Evolutionary conservation across 2,329 filamentous ascomycete species (phyloP).

Genomic region (Zarea fungicola): DNA sequence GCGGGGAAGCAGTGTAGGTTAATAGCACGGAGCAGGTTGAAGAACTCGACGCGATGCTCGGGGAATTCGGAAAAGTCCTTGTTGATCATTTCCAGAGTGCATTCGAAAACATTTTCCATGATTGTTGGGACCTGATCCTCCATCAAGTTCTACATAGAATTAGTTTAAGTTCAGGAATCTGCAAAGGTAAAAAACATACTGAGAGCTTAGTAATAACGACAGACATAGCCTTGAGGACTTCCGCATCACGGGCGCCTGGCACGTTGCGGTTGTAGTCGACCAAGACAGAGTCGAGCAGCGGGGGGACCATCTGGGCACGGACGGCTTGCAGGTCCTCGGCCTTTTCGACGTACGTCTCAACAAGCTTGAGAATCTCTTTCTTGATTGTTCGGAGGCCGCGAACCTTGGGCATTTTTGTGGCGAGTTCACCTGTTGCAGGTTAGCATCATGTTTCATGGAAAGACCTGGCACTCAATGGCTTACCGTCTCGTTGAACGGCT

Average conservation of each 20-base stretch:
- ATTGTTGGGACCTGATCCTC: constrained; percentile 96
- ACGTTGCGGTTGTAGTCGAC: constrained; percentile 98
- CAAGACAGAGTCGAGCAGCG: constrained; percentile 86
- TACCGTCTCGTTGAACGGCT: constrained; percentile 78
- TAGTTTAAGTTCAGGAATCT: neutral
- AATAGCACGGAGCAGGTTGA: constrained; percentile 92
- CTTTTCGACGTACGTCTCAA: constrained; percentile 97
- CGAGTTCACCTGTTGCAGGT: constrained; percentile 65
- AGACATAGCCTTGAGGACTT: constrained; percentile 96
- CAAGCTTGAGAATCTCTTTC: constrained; percentile 97
- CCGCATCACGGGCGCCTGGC: constrained; percentile 88
- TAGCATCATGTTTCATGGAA: no score
- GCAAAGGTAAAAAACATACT: constrained; percentile 14
- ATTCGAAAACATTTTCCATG: constrained; percentile 98
- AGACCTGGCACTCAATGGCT: constrained; percentile 15
- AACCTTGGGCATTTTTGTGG: constrained; percentile 95
- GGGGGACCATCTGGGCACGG: constrained; percentile 90
- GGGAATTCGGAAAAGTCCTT: constrained; percentile 99
- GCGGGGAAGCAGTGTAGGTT: constrained; percentile 96
- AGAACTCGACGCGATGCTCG: constrained; percentile 98
- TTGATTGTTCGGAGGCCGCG: constrained; percentile 95
- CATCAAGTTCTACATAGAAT: constrained; percentile 66
- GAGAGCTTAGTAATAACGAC: constrained; percentile 95
- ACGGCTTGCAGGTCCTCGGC: constrained; percentile 94
- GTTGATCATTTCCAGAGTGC: constrained; percentile 99